Percentiles rank a stretch among this genome's conserved stretches.
Conservation (phyloP, 2,329 filamentous ascomycete genomes). For the Graphilbum sp. region DNA sequence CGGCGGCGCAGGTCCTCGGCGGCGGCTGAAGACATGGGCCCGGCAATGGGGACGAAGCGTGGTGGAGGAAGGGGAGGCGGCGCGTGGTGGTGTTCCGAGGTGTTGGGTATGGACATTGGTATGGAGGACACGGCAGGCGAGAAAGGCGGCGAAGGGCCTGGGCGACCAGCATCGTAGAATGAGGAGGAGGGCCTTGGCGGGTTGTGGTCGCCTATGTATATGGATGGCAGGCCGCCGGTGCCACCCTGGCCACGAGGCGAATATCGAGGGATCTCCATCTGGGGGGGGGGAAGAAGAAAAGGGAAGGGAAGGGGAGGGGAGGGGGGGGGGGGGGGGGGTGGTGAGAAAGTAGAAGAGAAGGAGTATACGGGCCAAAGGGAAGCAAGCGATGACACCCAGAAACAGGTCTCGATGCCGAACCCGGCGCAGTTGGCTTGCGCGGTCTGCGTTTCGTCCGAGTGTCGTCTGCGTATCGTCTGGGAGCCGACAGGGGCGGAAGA, state of each 20-base stretch:
- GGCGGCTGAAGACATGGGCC: constrained; percentile 7
- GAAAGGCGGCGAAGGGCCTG: constrained; percentile 11
- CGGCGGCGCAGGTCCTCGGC: constrained; percentile 7
- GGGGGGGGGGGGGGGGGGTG: too few species aligned
- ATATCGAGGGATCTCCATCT: constrained; percentile 10
- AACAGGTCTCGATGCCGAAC: too few species aligned
- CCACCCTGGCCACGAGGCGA: constrained; percentile 4
- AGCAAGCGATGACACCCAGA: too few species aligned
- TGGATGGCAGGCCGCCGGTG: constrained; percentile 8
- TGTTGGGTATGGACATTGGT: constrained; percentile 21
- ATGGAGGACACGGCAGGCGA: constrained; percentile 16
- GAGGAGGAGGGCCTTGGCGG: constrained; percentile 2
- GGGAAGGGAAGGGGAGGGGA: neutral
- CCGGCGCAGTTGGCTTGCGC: too few species aligned
- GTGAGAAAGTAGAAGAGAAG: neutral
- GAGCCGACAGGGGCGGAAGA: too few species aligned
- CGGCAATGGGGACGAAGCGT: constrained; percentile 14
- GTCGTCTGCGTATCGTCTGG: too few species aligned
- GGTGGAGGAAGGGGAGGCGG: constrained; percentile 22
- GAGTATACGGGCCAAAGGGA: neutral
- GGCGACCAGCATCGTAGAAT: constrained; percentile 3
- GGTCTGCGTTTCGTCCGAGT: too few species aligned
- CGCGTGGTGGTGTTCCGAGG: constrained; percentile 16
- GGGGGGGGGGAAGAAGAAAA: neutral
- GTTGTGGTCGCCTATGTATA: constrained; percentile 11